These are phyloP conservation scores for Rhynchospora breviuscula DNA, from an alignment of 176 grass and related monocot genomes.

Conservation along the genomic window DNA sequence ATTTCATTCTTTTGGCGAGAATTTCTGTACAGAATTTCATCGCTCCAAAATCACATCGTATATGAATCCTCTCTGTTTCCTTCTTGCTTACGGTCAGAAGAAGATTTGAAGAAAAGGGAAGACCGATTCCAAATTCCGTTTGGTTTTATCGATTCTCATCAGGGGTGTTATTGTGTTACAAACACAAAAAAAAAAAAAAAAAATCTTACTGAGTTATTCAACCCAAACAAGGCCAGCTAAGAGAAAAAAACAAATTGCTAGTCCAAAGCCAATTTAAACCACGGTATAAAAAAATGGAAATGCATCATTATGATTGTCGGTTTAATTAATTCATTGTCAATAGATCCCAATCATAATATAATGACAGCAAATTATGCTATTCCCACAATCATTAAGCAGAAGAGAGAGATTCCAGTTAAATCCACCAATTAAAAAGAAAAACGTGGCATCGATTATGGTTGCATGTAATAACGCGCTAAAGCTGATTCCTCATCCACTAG, in stretches of 20 bases:
- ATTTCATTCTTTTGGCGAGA: too few species aligned
- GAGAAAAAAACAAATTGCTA: conserved; percentile 10
- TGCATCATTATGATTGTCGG: background rate
- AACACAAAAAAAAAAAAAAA: too few species aligned
- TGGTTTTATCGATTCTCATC: too few species aligned
- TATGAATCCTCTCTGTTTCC: too few species aligned
- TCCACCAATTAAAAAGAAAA: background rate
- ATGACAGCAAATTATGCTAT: conserved; percentile 4
- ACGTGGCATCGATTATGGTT: background rate
- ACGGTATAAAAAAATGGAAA: background rate
- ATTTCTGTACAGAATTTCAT: too few species aligned
- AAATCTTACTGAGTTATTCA: background rate
- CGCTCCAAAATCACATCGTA: too few species aligned
- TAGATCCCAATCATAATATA: background rate
- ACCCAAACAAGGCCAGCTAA: too few species aligned
- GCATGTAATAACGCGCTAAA: background rate
- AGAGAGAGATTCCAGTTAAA: background rate
- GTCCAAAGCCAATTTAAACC: background rate
- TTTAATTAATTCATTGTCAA: too few species aligned
- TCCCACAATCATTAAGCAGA: background rate
- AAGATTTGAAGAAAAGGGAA: too few species aligned
- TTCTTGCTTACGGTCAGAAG: too few species aligned
- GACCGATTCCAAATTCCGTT: too few species aligned
- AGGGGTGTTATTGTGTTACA: too few species aligned
- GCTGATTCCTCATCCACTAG: conserved; percentile 3